A percentile compares a stretch with the other conserved stretches of the same genome.
These are phyloP conservation scores for Mycena rebaudengoi DNA, from an alignment of 768 basidiomycete species.

Conservation along the genomic window DNA sequence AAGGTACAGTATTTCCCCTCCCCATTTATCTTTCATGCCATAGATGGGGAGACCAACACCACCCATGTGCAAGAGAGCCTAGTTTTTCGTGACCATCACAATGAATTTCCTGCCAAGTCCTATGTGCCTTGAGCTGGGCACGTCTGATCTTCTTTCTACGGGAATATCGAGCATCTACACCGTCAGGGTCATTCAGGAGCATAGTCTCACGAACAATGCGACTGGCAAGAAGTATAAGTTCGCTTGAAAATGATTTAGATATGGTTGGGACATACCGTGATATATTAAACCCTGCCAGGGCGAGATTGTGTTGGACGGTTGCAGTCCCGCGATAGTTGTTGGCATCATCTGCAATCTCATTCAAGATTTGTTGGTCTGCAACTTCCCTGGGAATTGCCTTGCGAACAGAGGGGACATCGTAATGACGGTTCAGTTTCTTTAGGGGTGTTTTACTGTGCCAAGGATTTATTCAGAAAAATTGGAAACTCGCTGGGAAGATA, in stretches of 20 bases:
- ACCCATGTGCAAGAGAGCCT: conserved; percentile 36
- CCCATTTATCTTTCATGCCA: conserved; percentile 35
- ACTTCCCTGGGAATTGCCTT: conserved; percentile 26
- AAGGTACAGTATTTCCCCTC: conserved; percentile 11
- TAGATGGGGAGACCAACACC: conserved; percentile 34
- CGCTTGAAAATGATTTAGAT: background rate
- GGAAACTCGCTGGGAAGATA: background rate
- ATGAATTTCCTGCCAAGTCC: conserved; percentile 34
- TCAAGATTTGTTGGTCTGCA: conserved; percentile 27
- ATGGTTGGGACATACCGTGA: conserved; percentile 21
- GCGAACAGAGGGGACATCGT: conserved; percentile 23
- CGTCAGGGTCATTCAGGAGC: conserved; percentile 28
- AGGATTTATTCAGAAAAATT: background rate
- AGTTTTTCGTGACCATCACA: conserved; percentile 40
- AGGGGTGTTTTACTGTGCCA: conserved; percentile 17
- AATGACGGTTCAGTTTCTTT: conserved; percentile 24
- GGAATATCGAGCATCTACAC: conserved; percentile 28
- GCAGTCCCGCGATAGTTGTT: conserved; percentile 28
- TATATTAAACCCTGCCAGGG: conserved; percentile 16
- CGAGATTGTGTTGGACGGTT: conserved; percentile 24
- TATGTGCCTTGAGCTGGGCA: conserved; percentile 23
- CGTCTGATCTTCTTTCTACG: conserved; percentile 25
- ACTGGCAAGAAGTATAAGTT: conserved; percentile 6
- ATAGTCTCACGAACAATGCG: conserved; percentile 28
- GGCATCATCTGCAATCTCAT: conserved; percentile 27